phyloP scores from a whole-genome alignment of 2,329 filamentous ascomycete genomes.

The Pseudogymnoascus sp. region DNA sequence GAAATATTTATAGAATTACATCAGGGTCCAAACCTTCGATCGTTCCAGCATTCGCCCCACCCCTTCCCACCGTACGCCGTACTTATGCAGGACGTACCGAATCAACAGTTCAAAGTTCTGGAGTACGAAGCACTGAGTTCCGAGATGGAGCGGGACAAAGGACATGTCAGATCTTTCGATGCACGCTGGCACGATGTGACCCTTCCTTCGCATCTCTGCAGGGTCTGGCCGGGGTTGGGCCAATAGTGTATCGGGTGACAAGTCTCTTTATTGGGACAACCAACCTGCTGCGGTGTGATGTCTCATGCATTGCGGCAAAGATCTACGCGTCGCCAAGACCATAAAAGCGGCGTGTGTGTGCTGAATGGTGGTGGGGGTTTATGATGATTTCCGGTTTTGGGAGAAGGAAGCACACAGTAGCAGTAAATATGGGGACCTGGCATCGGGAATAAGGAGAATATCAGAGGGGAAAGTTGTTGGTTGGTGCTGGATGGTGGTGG shows the following conservation, averaged over 20 bases:
- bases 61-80: background rate
- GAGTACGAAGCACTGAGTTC: background rate
- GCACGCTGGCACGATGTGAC: background rate
- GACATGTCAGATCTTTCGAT: background rate
- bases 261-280: conserved; percentile 1
- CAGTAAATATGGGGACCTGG: background rate
- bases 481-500: background rate
- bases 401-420: background rate
- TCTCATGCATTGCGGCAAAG: background rate
- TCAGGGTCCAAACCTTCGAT: conserved; percentile 5
- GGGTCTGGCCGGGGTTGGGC: background rate
- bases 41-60: background rate
- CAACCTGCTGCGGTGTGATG: background rate
- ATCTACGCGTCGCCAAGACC: background rate
- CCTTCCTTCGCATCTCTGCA: background rate
- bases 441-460: background rate
- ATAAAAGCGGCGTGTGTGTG: background rate
- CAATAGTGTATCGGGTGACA: background rate
- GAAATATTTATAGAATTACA: background rate
- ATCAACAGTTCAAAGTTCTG: background rate
- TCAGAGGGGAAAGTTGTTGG: background rate
- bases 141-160: background rate
- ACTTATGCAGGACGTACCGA: background rate
- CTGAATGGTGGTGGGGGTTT: background rate
- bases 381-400: background rate